Percentiles rank a stretch among this genome's conserved stretches.
These are phyloP conservation scores for Obba rivulosa DNA, from an alignment of 768 basidiomycete genomes.

Conservation along the genomic window DNA sequence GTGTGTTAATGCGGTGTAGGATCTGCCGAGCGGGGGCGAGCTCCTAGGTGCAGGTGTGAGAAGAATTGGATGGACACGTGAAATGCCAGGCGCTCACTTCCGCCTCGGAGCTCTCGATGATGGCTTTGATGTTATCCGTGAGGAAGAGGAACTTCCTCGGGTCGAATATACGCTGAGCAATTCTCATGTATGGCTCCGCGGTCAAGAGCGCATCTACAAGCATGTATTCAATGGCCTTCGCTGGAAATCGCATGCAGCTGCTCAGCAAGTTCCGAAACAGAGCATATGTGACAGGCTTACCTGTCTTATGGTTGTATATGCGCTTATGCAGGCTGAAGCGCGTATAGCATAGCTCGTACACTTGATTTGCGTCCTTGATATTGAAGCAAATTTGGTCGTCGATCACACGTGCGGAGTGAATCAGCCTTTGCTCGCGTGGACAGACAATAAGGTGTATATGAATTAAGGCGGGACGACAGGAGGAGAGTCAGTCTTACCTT, in stretches of 20 bases:
- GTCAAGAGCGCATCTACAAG: conserved; percentile 69
- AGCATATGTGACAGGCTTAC: conserved; percentile 26
- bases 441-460: neutral
- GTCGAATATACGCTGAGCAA: conserved; percentile 51
- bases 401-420: conserved; percentile 71
- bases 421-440: conserved; percentile 42
- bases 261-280: neutral
- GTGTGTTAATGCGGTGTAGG: conserved; percentile 52
- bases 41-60: conserved; percentile 35
- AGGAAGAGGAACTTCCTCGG: conserved; percentile 58
- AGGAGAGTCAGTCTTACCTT: conserved; percentile 27
- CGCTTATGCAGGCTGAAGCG: conserved; percentile 79
- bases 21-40: conserved; percentile 55
- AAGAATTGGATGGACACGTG: neutral
- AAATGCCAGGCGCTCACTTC: conserved; percentile 22
- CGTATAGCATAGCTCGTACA: conserved; percentile 69
- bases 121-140: conserved; percentile 61
- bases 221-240: conserved; percentile 80
- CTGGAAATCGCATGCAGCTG: conserved; percentile 34
- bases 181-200: conserved; percentile 60
- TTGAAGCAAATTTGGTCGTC: conserved; percentile 74
- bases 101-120: conserved; percentile 52
- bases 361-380: conserved; percentile 73
- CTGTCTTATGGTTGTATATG: conserved; percentile 79
- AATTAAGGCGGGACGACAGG: neutral